These are phyloP conservation scores for Hysterangium stoloniferum DNA, from an alignment of 768 basidiomycete genomes.

Conservation along the genomic window DNA sequence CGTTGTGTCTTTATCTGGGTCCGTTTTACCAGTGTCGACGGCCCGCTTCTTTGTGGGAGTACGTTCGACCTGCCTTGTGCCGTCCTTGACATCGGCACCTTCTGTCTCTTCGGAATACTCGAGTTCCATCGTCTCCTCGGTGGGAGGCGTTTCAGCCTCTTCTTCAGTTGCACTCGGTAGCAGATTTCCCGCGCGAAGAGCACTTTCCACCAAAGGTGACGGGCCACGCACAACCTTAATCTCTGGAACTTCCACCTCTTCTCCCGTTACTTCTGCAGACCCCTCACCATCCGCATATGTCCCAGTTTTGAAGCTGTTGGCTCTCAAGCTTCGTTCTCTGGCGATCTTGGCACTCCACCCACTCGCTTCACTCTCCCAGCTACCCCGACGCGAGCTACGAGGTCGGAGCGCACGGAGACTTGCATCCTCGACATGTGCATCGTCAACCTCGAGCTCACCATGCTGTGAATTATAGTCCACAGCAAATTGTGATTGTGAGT, in stretches of 20 bases:
- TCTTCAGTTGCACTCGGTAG: neutral
- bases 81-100: neutral
- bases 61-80: neutral
- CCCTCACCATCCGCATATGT: conserved; percentile 36
- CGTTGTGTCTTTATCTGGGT: too few species aligned
- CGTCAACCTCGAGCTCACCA: conserved; percentile 49
- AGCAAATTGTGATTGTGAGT: conserved; percentile 68
- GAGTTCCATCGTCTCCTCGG: neutral
- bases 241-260: conserved; percentile 10
- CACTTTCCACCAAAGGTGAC: conserved; percentile 5
- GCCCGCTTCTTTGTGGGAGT: conserved; percentile 7
- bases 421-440: conserved; percentile 67
- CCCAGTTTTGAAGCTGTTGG: conserved; percentile 53
- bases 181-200: neutral
- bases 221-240: conserved; percentile 27
- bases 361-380: conserved; percentile 88
- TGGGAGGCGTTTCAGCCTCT: conserved; percentile 3
- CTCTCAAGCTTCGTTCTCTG: conserved; percentile 49
- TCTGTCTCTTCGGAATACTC: neutral
- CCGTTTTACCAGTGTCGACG: neutral
- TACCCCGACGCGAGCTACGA: conserved; percentile 76
- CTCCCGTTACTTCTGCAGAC: neutral
- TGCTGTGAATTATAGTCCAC: conserved; percentile 39
- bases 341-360: conserved; percentile 77
- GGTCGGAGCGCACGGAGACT: conserved; percentile 86